Conservation (phyloP, 1,284 basidiomycete genomes). For the Microbotryomycetes sp. region DNA sequence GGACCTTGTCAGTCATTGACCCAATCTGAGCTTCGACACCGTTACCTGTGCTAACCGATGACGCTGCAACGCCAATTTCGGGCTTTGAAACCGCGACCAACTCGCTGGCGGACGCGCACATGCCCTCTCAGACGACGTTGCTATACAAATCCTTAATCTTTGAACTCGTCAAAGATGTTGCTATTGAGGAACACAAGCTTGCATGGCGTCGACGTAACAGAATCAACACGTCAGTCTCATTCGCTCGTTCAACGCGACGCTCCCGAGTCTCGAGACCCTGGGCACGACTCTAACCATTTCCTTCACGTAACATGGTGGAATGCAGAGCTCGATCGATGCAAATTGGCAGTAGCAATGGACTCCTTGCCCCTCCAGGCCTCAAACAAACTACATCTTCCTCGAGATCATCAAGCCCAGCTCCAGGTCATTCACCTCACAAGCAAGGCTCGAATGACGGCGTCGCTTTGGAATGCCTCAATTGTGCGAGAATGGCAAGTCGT, state of each 20-base stretch:
- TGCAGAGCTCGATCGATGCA: not conserved
- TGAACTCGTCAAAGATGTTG: constrained; percentile 22
- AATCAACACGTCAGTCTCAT: constrained; percentile 3
- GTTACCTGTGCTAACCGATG: no score
- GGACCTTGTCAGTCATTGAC: no score
- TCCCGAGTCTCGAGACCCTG: not conserved
- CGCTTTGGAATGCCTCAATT: not conserved
- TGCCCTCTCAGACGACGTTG: constrained; percentile 15
- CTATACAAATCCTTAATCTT: constrained; percentile 14
- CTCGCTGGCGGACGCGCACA: no score
- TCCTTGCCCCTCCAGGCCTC: not conserved
- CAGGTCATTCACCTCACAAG: not conserved
- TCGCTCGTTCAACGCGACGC: not conserved
- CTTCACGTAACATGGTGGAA: no score
- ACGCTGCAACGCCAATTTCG: no score
- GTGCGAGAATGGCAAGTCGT: not conserved
- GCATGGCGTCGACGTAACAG: constrained; percentile 2
- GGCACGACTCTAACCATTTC: not conserved
- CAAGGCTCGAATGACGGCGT: not conserved
- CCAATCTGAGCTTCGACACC: no score
- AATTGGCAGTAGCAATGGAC: not conserved
- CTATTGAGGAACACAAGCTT: constrained; percentile 24
- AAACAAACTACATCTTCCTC: not conserved
- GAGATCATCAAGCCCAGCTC: not conserved
- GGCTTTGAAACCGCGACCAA: no score